Conservation (phyloP, 495 filamentous ascomycete species). For the Letharia lupina region DNA sequence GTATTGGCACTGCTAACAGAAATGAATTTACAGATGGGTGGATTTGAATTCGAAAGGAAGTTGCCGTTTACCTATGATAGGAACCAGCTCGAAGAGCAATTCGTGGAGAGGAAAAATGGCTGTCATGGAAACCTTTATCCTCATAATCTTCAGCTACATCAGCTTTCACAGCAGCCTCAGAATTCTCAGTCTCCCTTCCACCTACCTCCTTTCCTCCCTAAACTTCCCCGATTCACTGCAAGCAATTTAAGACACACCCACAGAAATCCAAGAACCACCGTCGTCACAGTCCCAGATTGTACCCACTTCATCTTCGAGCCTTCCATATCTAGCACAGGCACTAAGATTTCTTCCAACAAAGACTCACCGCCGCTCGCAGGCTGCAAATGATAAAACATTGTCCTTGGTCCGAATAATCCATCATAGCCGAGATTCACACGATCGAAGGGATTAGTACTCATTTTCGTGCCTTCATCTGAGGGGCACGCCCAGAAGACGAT, state of each 20-base stretch:
- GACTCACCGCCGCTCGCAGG: constrained; percentile 38
- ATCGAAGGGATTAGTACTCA: constrained; percentile 80
- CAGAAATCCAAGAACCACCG: constrained; percentile 60
- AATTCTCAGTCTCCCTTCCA: constrained; percentile 7
- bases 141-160: neutral
- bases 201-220: neutral
- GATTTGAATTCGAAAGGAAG: neutral
- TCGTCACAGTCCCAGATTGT: constrained; percentile 53
- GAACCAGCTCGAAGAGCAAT: neutral
- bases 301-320: constrained; percentile 43
- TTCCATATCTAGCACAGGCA: constrained; percentile 67
- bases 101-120: neutral
- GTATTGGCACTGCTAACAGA: neutral
- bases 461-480: constrained; percentile 61
- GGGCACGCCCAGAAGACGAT: constrained; percentile 90
- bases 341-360: constrained; percentile 52
- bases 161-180: neutral
- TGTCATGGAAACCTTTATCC: neutral
- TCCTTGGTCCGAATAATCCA: constrained; percentile 66
- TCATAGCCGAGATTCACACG: constrained; percentile 78
- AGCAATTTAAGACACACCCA: constrained; percentile 66
- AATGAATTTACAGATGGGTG: neutral
- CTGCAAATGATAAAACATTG: constrained; percentile 78
- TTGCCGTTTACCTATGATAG: neutral
- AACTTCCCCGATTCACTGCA: constrained; percentile 28